Base-by-base conservation (phyloP, 305 asterid genomes). In the Solanum chacoense region DNA sequence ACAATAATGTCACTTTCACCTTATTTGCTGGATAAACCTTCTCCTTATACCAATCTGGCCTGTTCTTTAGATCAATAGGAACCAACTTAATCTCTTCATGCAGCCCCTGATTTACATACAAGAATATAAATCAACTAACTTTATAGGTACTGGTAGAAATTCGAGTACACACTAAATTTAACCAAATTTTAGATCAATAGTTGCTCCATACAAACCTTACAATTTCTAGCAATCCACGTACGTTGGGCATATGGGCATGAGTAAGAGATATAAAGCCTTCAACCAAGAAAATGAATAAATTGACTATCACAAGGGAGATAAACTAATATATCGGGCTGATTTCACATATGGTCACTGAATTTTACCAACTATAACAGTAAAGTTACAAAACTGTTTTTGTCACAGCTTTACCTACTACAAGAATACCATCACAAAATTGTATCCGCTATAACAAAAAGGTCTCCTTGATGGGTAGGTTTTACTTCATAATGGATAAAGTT, bases 221-320 rank as follows among this genome's bases (percentile, higher is more conserved):
- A 94, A 86, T 96, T 95, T 91, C 98, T 90, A 29, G 98, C 76
- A 88, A 96, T 96, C 99, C 99, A 96, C 65, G 87, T 93, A 59
- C 99, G 99, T 90, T 95, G 99, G 55, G 99, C 98, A 91, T 91
- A 96, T 2, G 99, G 99, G 92, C 99, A 95, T 5, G 92, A 42
- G 91, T 95, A 95, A 38, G 98, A 94, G 90, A 93, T 94, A 92
- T 95, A 95, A 88, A 95, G 93, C 98, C 99, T 95, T 90, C 91
- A 89, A 65, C 69, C 75, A 83, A 69, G 28, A 73, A 76, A 50
- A 86, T 5, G 50, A 63, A 89, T 11, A 24, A 59, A 65, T 40
- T 74, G 11, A 38, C 38, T 14, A 29, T 87, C 81, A 14, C 77
- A 72, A 14, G 22, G 28, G 31, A 63, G 42, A 63, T 5, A 36